Percentiles rank a stretch among this genome's conserved stretches.
Evolutionary conservation across 768 basidiomycete species (phyloP).

Genomic region (Suillus weaverae): DNA sequence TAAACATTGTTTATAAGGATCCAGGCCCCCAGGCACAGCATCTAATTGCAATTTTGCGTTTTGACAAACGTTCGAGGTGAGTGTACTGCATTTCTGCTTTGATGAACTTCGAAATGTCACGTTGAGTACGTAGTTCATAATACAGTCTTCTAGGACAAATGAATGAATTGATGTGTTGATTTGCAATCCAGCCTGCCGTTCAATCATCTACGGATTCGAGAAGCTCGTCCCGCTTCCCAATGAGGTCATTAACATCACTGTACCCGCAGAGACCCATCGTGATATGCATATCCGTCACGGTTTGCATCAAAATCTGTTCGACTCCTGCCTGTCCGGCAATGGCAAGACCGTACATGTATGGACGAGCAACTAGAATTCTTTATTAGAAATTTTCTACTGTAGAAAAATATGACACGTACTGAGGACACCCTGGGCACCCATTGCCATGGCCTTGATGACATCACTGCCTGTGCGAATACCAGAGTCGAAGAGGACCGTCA

Average conservation of each 20-base stretch:
- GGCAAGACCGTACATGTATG: slow-evolving; percentile 71
- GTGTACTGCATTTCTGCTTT: not conserved
- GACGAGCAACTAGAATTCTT: slow-evolving; percentile 58
- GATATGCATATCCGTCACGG: slow-evolving; percentile 67
- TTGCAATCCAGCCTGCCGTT: not conserved
- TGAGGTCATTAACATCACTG: slow-evolving; percentile 56
- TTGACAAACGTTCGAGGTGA: not conserved
- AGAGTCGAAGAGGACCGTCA: slow-evolving; percentile 68
- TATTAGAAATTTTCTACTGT: not conserved
- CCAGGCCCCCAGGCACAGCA: not conserved
- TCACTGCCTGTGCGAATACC: slow-evolving; percentile 85
- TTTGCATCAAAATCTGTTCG: slow-evolving; percentile 68
- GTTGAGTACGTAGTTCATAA: not conserved
- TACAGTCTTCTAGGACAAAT: not conserved
- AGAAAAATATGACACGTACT: slow-evolving; percentile 42
- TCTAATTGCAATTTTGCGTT: not conserved
- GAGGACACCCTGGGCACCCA: slow-evolving; percentile 82
- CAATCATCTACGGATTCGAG: slow-evolving; percentile 12
- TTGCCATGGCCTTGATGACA: slow-evolving; percentile 79
- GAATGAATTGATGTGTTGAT: not conserved
- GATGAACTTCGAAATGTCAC: not conserved
- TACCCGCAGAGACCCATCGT: slow-evolving; percentile 66
- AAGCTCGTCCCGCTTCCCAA: slow-evolving; percentile 46
- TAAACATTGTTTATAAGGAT: not conserved
- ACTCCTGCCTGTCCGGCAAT: slow-evolving; percentile 72